Base-by-base conservation (phyloP, 257 asterid genomes). In the Echium plantagineum region DNA sequence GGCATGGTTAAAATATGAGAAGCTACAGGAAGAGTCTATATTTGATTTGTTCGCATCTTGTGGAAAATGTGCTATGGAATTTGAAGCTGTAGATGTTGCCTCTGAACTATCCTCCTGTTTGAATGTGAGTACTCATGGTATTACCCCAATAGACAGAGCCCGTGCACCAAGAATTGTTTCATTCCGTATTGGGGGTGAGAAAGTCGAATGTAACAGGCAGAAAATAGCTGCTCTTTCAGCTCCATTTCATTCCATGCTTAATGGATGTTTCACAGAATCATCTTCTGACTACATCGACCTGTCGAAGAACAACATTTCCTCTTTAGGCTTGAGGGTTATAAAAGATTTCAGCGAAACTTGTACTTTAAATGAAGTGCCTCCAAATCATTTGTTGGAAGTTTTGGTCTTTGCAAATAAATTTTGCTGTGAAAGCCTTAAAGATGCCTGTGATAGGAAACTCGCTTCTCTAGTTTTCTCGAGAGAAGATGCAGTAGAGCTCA, bases 1-100 rank as follows among this genome's bases (percentile, higher is more conserved):
- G 67, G 91, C 99, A 21, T 93, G 99, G 99, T 73, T 93, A 71
- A 93, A 82, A 72, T 86, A 85, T 52, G 97, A 86, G 74, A 93
- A 89, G 75, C 96, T 83, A 69, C 96, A 86, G 16, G 97, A 85
- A 63, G 89, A 86, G 60, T 75, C 85, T 66, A 61, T 85, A 58
- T 80, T 85, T 5, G 95, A 93, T 58, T 80, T 93, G 80, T 76
- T 93, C 30, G 69, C 81, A 28, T 75, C 96, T 59, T 89, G 91
- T 71, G 94, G 96, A 21, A 89, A 89, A 78, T 81, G 94, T 47
- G 79, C 83, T 0, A 86, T 81, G 70, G 97, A 93, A 73, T 83
- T 83, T 57, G 87, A 81, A 20, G 67, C 82, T 38, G 76, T 86
- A 21, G 95, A 93, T 60, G 65, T 93, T 62, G 85, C 88, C 60